Percentiles rank a stretch among this genome's conserved stretches.
Conservation (phyloP, 2,329 filamentous ascomycete species). For the Penicillium italicum region DNA sequence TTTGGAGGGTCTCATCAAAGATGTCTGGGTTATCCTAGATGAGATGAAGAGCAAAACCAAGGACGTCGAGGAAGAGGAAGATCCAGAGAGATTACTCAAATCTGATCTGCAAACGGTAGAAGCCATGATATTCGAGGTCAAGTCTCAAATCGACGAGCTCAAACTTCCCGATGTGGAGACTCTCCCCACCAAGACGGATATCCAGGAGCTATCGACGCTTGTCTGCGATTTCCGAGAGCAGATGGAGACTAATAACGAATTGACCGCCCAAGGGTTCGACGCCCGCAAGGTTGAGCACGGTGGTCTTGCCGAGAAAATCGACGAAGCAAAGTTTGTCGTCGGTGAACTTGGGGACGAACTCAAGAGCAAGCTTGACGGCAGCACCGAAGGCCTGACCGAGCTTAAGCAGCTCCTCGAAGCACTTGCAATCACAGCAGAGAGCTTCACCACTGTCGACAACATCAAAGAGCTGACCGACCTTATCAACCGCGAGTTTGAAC, state of each 20-base stretch:
- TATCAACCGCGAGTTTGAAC: conserved; percentile 83
- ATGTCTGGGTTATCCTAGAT: conserved; percentile 71
- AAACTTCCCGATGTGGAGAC: conserved; percentile 66
- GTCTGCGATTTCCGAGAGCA: conserved; percentile 66
- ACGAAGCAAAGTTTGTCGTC: conserved; percentile 72
- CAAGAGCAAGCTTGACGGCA: conserved; percentile 71
- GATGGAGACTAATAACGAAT: conserved; percentile 63
- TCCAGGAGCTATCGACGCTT: conserved; percentile 65
- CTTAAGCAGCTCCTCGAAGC: conserved; percentile 61
- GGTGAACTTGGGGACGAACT: conserved; percentile 75
- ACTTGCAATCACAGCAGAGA: conserved; percentile 58
- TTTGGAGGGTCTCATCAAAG: conserved; percentile 73
- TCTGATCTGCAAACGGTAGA: conserved; percentile 78
- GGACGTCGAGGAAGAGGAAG: conserved; percentile 46
- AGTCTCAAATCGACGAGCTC: conserved; percentile 70
- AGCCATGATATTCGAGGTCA: conserved; percentile 79
- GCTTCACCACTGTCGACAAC: conserved; percentile 52
- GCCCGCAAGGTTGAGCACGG: conserved; percentile 81
- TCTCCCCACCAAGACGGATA: conserved; percentile 71
- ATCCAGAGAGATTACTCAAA: conserved; percentile 66
- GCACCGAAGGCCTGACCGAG: conserved; percentile 61
- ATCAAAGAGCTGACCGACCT: conserved; percentile 69
- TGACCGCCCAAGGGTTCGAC: conserved; percentile 74
- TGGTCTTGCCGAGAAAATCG: conserved; percentile 71
- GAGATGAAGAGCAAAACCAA: conserved; percentile 54